Conservation (phyloP, 106 monocot species). For the Acorus gramineus region DNA sequence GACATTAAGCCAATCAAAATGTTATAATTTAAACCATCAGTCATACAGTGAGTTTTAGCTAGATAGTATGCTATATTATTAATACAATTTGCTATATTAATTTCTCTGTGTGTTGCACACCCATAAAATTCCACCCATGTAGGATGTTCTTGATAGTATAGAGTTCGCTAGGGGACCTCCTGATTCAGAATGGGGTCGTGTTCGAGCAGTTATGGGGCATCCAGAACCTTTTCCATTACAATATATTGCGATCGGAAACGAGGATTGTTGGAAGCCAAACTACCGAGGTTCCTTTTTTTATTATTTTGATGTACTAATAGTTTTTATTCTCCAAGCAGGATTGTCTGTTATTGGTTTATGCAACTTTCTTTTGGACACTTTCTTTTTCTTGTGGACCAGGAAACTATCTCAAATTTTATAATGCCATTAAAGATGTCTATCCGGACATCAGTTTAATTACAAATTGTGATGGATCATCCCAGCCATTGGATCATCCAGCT, state of each 20-base stretch:
- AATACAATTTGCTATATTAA: not conserved
- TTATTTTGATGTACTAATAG: not conserved
- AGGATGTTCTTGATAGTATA: constrained; percentile 74
- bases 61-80: not conserved
- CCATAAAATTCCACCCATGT: not conserved
- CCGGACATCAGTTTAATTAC: constrained; percentile 75
- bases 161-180: constrained; percentile 83
- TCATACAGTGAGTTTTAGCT: too few relatives aligned
- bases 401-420: constrained; percentile 80
- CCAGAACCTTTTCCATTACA: constrained; percentile 71
- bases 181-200: constrained; percentile 68
- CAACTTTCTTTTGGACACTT: not conserved
- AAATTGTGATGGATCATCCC: constrained; percentile 83
- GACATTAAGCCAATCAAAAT: too few relatives aligned
- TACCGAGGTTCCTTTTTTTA: constrained; percentile 49
- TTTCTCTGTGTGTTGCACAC: not conserved
- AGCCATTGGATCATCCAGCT: constrained; percentile 65
- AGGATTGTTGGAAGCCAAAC: constrained; percentile 64
- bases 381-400: constrained; percentile 29
- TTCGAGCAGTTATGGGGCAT: constrained; percentile 80
- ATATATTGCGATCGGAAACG: constrained; percentile 82
- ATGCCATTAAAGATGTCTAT: constrained; percentile 65
- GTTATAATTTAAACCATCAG: too few relatives aligned
- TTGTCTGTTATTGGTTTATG: not conserved
- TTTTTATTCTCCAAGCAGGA: not conserved